Conservation (phyloP, 2,329 filamentous ascomycete genomes). For the Hirsutella thompsonii region DNA sequence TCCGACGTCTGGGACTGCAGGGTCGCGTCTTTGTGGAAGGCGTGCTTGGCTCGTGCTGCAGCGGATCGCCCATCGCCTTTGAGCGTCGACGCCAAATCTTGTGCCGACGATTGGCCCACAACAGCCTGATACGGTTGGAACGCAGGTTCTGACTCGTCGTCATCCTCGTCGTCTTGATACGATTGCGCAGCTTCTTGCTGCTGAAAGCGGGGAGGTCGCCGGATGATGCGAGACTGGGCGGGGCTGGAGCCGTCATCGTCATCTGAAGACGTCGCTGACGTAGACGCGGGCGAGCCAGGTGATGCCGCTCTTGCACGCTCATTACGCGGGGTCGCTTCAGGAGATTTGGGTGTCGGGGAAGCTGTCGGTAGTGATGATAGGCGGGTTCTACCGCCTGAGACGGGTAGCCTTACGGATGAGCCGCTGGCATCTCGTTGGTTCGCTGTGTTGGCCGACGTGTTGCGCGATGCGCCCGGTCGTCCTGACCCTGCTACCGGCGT, state of each 20-base stretch:
- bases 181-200: slow-evolving; percentile 20
- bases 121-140: slow-evolving; percentile 35
- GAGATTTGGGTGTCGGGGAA: slow-evolving; percentile 11
- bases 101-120: slow-evolving; percentile 20
- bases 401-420: slow-evolving; percentile 15
- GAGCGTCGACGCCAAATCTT: slow-evolving; percentile 40
- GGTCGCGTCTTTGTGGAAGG: slow-evolving; percentile 19
- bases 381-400: slow-evolving; percentile 18
- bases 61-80: slow-evolving; percentile 28
- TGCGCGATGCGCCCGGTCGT: slow-evolving; percentile 33
- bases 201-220: slow-evolving; percentile 41
- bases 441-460: slow-evolving; percentile 29
- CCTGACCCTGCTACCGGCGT: slow-evolving; percentile 25
- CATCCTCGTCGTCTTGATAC: slow-evolving; percentile 35
- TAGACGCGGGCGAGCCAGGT: slow-evolving; percentile 23
- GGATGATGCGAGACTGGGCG: slow-evolving; percentile 46
- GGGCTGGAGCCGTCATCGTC: slow-evolving; percentile 37
- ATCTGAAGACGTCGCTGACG: slow-evolving; percentile 12
- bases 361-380: slow-evolving; percentile 32
- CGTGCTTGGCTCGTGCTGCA: slow-evolving; percentile 15
- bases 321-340: slow-evolving; percentile 8
- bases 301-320: slow-evolving; percentile 15
- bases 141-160: slow-evolving; percentile 42
- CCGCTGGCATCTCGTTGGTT: slow-evolving; percentile 23
- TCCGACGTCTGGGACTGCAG: slow-evolving; percentile 46